Conservation (phyloP, 2,329 filamentous ascomycete genomes). For the Penicillium sp. region DNA sequence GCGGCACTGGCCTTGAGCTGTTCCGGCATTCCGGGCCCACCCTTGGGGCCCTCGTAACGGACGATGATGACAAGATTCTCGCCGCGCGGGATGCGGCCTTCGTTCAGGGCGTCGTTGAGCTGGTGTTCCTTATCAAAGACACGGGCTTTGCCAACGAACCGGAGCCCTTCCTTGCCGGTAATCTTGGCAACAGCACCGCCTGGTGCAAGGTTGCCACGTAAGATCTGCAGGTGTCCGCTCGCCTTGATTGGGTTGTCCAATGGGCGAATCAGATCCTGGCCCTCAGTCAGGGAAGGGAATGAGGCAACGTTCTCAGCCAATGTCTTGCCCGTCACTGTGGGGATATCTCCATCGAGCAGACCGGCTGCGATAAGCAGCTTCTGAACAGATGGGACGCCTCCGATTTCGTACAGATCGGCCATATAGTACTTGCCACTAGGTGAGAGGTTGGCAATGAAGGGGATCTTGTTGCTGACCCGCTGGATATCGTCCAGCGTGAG, state of each 20-base stretch:
- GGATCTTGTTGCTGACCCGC: slow-evolving; percentile 75
- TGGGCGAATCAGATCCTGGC: slow-evolving; percentile 78
- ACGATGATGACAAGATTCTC: slow-evolving; percentile 89
- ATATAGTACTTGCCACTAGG: slow-evolving; percentile 83
- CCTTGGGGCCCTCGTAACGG: slow-evolving; percentile 89
- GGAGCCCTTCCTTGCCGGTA: slow-evolving; percentile 86
- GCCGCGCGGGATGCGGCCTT: slow-evolving; percentile 65
- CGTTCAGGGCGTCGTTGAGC: slow-evolving; percentile 70
- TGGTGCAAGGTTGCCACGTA: slow-evolving; percentile 83
- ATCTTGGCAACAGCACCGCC: slow-evolving; percentile 92
- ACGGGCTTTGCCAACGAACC: slow-evolving; percentile 74
- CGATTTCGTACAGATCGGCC: slow-evolving; percentile 82
- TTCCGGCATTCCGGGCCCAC: slow-evolving; percentile 94
- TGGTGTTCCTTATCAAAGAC: slow-evolving; percentile 85
- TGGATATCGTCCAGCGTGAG: slow-evolving; percentile 81
- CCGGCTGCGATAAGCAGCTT: slow-evolving; percentile 76
- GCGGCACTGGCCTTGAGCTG: slow-evolving; percentile 84
- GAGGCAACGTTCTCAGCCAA: slow-evolving; percentile 75
- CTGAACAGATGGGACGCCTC: slow-evolving; percentile 79
- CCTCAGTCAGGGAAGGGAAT: slow-evolving; percentile 72
- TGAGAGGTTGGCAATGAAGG: slow-evolving; percentile 80
- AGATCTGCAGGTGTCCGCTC: slow-evolving; percentile 83
- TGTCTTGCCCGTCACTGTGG: slow-evolving; percentile 80
- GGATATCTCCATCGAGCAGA: slow-evolving; percentile 72
- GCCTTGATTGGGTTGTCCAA: slow-evolving; percentile 80